Base-by-base conservation (phyloP, 208 protist genomes). In the Trypanosoma theileri region DNA sequence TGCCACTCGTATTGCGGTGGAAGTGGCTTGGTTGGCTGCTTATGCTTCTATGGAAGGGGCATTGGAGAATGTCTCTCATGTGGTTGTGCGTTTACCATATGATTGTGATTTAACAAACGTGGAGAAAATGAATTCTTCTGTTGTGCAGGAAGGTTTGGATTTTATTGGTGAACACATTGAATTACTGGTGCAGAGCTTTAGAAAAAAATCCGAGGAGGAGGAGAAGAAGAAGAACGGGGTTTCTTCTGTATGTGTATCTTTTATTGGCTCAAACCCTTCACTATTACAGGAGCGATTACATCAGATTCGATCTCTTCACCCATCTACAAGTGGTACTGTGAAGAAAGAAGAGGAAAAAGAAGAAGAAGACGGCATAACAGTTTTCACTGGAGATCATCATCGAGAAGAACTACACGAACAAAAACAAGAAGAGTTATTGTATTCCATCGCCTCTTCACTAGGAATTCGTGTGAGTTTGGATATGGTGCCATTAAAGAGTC, bases 21-120 rank as follows among this genome's bases (percentile, higher is more conserved):
- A 85, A 58, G 24, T 85, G 10, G 89, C 89, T n/a, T 94, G 89
- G 86, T 51, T 71, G 58, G 66, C 62, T 11, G 84, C 83, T 10
- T 92, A 85, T 57, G 76, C 82, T 0, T 76, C 80, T 4, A 65
- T 91, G 59, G 74, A 81, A 63, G 59, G 65, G 2, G 76, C 79
- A 58, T 69, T 77, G 19, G 48, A 63, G 22, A 46, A 81, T 45
- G 68, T 73, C 22, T 51, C 54, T 48, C 69, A 73, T 7, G 56
- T 92, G 9, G 72, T 94, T 14, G 85, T 92, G 31, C 75, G 81
- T 19, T 66, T 94, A 28, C 88, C 88, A 31, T 91, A 85, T 73
- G 26, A 46, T 2, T 63, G 44, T 48, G 28, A 69, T 19, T 16
- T 73, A 0, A 42, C 26, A 22, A 41, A 2, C 1, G 22, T 4